Evolutionary conservation across 345 rosid genomes (phyloP), one percentile per base, ranked within the genome.

Genomic region (Conringia planisiliqua): DNA sequence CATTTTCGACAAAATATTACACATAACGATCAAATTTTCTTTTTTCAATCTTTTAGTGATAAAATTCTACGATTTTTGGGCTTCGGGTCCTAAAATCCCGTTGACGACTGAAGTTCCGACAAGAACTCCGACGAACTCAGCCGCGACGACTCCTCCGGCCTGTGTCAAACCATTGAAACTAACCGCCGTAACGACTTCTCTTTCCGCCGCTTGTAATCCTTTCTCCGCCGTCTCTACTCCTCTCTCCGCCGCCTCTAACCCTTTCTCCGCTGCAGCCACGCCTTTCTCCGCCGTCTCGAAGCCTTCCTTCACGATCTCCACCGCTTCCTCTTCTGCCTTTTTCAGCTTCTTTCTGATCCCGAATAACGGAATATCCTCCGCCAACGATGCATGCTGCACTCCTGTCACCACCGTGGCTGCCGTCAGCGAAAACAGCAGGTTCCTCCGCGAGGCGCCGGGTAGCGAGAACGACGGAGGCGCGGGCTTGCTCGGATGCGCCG

Each of bases 21-120:
- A 51, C 56, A 10, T 22, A 20, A 50, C 12, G 4, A 51, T 51
- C 14, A 24, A 11, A 22, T 24, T 12, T 35, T 35, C n/a, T 35
- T 9, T 11, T 22, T 22, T 22, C 56, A 24, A 26, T 24, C 57
- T 4, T 4, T 51, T 5, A 11, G 2, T 11, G 57, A 51, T 11
- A 24, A 51, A 57, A 70, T 2, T 6, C 66, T 62, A 84, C 18
- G 85, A 81, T 44, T 85, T 83, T 62, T 77, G 70, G 5, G 81
- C 82, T 61, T 88, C 96, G 5, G 95, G 86, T 48, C 90, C 94
- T 58, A 93, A 73, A 74, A 93, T 91, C 10, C 97, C 94, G 29
- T 86, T 89, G 7, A 93, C 97, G 40, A 89, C 77, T 2, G 97
- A 79, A 58, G 87, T 85, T 44, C 88, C 98, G 7, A 88, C 87